A percentile compares a stretch with the other conserved stretches of the same genome.
Conservation (phyloP, 148 eudicot genomes). For the Cornus florida region DNA sequence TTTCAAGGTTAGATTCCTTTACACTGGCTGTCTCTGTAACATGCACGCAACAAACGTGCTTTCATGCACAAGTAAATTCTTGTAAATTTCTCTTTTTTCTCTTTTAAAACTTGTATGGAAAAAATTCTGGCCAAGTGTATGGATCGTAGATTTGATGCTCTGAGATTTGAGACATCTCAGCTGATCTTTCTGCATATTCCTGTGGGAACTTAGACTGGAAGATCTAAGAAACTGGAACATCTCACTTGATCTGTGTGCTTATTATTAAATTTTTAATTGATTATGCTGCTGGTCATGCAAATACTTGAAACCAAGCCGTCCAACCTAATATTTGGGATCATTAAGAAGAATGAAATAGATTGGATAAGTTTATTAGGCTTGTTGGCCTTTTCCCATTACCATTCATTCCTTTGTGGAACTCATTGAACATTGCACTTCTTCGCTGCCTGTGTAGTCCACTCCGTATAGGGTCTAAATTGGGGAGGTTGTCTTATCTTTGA, state of each 20-base stretch:
- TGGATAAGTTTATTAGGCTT: not conserved
- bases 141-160: not conserved
- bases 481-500: not conserved
- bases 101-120: not conserved
- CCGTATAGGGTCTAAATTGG: not conserved
- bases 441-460: not conserved
- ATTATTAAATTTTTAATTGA: not conserved
- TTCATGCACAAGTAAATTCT: not conserved
- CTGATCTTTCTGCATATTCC: not conserved
- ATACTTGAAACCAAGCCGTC: not conserved
- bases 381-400: not conserved
- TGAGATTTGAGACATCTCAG: not conserved
- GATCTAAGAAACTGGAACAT: not conserved
- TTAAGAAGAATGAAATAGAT: not conserved
- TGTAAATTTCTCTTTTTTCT: not conserved
- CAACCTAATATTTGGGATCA: not conserved
- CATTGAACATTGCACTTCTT: too few relatives aligned
- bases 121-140: not conserved
- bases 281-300: not conserved
- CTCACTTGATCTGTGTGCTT: not conserved
- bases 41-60: not conserved
- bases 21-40: not conserved
- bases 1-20: conserved; percentile 60
- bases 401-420: not conserved
- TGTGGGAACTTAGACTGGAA: not conserved